phyloP scores from a whole-genome alignment of 148 eudicot species.

The Mesembryanthemum crystallinum region DNA sequence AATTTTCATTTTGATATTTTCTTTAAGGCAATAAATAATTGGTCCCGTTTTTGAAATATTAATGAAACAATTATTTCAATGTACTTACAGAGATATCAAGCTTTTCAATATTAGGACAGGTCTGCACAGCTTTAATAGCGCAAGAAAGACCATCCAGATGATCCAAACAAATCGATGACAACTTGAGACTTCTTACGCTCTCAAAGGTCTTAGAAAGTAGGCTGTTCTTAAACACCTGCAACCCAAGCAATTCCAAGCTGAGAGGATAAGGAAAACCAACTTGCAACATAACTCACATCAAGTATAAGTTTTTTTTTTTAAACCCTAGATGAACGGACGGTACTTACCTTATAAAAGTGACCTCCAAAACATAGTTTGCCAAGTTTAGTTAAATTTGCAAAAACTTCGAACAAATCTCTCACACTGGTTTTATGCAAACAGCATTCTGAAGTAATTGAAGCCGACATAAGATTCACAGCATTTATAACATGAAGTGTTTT shows the following conservation, averaged over 20 bases:
- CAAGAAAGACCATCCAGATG: conserved; percentile 11
- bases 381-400: conserved; percentile 22
- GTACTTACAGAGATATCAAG: conserved; percentile 30
- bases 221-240: conserved; percentile 25
- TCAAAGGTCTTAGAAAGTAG: conserved; percentile 7
- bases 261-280: not conserved
- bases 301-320: too few species aligned
- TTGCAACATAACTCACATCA: too few species aligned
- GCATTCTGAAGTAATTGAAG: not conserved
- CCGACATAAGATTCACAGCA: conserved; percentile 19
- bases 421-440: conserved; percentile 4
- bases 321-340: not conserved
- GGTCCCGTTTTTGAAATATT: too few species aligned
- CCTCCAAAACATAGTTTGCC: conserved; percentile 22
- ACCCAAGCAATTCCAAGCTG: not conserved
- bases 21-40: too few species aligned
- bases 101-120: conserved; percentile 21
- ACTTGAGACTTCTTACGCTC: conserved; percentile 16
- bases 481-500: conserved; percentile 17
- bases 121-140: conserved; percentile 8
- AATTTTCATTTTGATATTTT: too few species aligned
- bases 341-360: conserved; percentile 24
- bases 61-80: not conserved
- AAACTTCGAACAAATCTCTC: conserved; percentile 10
- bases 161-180: conserved; percentile 6